A percentile compares a stretch with the other conserved stretches of the same genome.
Evolutionary conservation across 2,329 filamentous ascomycete genomes (phyloP).

Genomic region (Onygenales sp.): DNA sequence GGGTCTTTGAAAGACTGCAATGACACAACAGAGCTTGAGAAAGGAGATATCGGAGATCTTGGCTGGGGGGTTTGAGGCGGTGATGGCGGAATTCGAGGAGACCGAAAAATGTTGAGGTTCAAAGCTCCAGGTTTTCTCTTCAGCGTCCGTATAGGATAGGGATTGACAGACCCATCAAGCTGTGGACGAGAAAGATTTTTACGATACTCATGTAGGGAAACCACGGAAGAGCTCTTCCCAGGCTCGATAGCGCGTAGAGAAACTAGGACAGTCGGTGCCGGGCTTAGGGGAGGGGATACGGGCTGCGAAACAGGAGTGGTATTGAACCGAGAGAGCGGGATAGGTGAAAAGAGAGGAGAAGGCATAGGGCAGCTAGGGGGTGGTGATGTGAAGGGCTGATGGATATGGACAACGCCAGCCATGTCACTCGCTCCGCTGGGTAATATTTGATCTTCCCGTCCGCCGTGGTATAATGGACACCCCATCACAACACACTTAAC

Average conservation of each 20-base stretch:
- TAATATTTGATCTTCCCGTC: not conserved
- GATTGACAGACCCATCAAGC: not conserved
- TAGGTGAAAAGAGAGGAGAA: constrained; percentile 5
- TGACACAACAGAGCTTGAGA: constrained; percentile 1
- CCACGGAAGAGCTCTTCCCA: constrained; percentile 1
- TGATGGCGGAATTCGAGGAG: constrained; percentile 7
- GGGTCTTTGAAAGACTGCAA: not conserved
- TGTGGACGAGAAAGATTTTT: constrained; percentile 9
- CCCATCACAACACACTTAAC: not conserved
- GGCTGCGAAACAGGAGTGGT: not conserved
- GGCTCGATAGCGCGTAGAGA: constrained; percentile 6
- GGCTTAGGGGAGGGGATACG: constrained; percentile 9
- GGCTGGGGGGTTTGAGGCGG: constrained; percentile 10
- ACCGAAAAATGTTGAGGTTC: constrained; percentile 9
- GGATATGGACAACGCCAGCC: not conserved
- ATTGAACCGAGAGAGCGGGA: constrained; percentile 1
- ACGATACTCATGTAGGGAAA: constrained; percentile 14
- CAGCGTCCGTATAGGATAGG: constrained; percentile 8
- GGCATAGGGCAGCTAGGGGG: not conserved
- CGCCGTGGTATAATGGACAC: not conserved
- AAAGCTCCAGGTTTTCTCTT: constrained; percentile 12
- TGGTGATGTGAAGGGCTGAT: not conserved
- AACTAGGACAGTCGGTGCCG: constrained; percentile 10
- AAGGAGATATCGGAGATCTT: not conserved
- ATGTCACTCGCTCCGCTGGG: not conserved